A percentile compares a stretch with the other conserved stretches of the same genome.
Conservation (phyloP, 2,329 filamentous ascomycete genomes). For the Aspergillus brasiliensis region DNA sequence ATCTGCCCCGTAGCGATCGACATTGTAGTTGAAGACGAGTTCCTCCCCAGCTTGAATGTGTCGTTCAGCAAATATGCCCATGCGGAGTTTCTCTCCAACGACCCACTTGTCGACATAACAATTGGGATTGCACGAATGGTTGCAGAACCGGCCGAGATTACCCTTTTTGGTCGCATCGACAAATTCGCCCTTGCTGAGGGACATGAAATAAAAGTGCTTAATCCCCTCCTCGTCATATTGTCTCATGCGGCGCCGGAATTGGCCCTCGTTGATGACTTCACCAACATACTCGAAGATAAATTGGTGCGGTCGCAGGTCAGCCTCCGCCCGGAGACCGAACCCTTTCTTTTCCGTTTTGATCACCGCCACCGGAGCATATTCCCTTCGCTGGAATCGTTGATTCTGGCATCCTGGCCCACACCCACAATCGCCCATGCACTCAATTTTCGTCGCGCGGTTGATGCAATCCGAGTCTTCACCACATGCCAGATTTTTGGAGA, state of each 20-base stretch:
- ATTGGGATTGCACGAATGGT: constrained; percentile 98
- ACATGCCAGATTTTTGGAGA: constrained; percentile 74
- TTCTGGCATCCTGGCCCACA: constrained; percentile 90
- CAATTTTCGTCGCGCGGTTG: constrained; percentile 97
- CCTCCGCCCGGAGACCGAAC: constrained; percentile 83
- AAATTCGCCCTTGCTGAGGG: constrained; percentile 91
- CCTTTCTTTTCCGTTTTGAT: constrained; percentile 99
- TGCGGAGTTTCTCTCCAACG: constrained; percentile 92
- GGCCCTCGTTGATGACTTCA: constrained; percentile 92
- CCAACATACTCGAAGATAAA: constrained; percentile 99
- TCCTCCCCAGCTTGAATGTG: constrained; percentile 86
- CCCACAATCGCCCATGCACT: constrained; percentile 84
- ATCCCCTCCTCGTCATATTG: constrained; percentile 96
- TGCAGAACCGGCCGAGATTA: constrained; percentile 95
- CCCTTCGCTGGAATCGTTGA: constrained; percentile 86
- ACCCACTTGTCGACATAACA: constrained; percentile 99
- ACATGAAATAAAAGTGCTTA: constrained; percentile 99
- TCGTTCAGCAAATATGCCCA: constrained; percentile 96
- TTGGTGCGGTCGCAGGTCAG: constrained; percentile 75
- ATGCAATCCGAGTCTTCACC: constrained; percentile 98
- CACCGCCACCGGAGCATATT: constrained; percentile 88
- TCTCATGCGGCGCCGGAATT: constrained; percentile 85
- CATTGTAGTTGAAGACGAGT: constrained; percentile 98
- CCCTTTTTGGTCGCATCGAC: constrained; percentile 97
- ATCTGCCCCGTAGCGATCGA: constrained; percentile 95